Conservation (phyloP, 108 stramenopile genomes). For the Nannochloropsis gaditana region DNA sequence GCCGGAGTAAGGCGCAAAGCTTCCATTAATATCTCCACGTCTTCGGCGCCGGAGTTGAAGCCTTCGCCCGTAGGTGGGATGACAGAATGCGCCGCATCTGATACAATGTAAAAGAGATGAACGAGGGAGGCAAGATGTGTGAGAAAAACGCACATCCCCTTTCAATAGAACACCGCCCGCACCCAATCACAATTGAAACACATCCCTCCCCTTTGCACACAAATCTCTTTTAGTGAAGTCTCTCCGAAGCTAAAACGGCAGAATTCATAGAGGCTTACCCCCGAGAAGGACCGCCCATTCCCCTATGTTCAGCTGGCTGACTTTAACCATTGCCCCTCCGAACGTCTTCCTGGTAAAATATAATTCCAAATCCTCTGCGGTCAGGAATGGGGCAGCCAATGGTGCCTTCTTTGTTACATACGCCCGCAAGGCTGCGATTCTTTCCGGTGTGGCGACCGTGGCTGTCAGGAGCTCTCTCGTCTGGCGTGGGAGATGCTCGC, state of each 20-base stretch:
- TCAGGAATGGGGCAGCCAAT: not conserved
- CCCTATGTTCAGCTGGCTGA: not conserved
- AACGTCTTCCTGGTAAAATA: not conserved
- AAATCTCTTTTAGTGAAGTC: no score
- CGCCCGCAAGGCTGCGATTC: conserved; percentile 6
- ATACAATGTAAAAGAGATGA: no score
- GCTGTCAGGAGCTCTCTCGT: not conserved
- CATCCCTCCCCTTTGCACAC: no score
- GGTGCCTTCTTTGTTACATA: conserved; percentile 1
- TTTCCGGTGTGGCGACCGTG: not conserved
- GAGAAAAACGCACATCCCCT: no score
- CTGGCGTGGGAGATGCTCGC: not conserved
- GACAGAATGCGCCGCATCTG: not conserved
- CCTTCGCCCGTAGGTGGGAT: not conserved
- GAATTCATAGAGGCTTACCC: not conserved
- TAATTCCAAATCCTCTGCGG: not conserved
- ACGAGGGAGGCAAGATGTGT: no score
- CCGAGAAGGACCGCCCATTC: not conserved
- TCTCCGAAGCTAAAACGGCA: no score
- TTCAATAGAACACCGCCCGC: no score
- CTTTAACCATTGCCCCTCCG: not conserved
- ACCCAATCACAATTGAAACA: no score
- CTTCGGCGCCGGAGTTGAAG: not conserved
- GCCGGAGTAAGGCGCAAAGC: not conserved
- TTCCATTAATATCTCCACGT: not conserved